Base-by-base conservation (phyloP, 345 rosid species). In the Nephelium lappaceum region DNA sequence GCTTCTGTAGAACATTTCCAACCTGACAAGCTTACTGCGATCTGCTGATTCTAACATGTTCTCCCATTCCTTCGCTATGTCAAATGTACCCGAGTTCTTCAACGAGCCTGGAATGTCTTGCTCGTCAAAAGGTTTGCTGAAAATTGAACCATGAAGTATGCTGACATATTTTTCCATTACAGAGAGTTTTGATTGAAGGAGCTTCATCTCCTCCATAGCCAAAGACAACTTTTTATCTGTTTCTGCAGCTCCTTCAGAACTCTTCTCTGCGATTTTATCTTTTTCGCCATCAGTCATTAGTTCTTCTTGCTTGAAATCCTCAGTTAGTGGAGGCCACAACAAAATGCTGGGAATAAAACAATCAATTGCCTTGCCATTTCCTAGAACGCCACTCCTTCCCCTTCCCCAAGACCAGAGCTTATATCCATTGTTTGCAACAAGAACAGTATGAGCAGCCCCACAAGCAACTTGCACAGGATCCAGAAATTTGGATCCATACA, bases 371-470 rank as follows among this genome's bases (percentile, higher is more conserved):
- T 84, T 77, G 53, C 98, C 93, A 14, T 87, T 88, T 84, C 98
- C 98, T 4, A 95, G 94, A 51, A 87, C 95, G 21, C 98, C 98
- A 49, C 93, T 92, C 84, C 90, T 88, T 84, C 98, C 98, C 78
- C 98, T 86, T 16, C 98, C 98, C 98, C 98, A 91, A 19, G 97
- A 87, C 98, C 98, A 95, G 36, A 95, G 84, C 83, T 84, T 93
- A 72, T 86, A 85, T 61, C 98, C 98, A 74, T 88, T 87, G 76
- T 87, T 61, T n/a, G 90, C 86, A 60, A 95, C 89, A 73, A 95
- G 86, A 74, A 93, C 90, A 12, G 97, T 93, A 77, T 95, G 98
- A 68, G 98, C 98, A 57, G 98, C 97, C 12, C 98, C 98, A 78
- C 98, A 95, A 63, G 90, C 79, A 38, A 93, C 87, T 72, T 91